Conservation (phyloP, 345 rosid genomes). For the Salix caprea region DNA sequence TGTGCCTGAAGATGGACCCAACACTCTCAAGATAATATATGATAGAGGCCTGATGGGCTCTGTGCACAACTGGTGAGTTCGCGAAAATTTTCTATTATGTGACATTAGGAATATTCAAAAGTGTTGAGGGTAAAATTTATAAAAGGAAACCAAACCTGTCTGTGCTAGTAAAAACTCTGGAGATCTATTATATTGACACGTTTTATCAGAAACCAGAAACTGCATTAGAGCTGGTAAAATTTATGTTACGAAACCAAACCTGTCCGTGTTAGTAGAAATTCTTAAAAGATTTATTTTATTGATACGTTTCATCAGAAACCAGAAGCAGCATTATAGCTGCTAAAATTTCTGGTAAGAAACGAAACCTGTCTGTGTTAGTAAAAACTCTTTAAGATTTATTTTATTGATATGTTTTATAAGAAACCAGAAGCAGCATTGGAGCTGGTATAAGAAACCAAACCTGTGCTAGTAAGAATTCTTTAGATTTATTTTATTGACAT, state of each 20-base stretch:
- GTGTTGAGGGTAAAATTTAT: not conserved
- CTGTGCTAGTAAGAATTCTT: too few species aligned
- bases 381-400: not conserved
- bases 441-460: not conserved
- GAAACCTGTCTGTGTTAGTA: not conserved
- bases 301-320: not conserved
- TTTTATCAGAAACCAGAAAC: not conserved
- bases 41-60: conserved; percentile 94
- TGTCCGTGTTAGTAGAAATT: too few species aligned
- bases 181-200: not conserved
- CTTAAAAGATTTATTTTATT: not conserved
- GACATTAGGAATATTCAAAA: not conserved
- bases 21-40: conserved; percentile 75
- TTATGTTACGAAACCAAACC: too few species aligned
- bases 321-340: not conserved
- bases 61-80: conserved; percentile 69
- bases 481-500: not conserved
- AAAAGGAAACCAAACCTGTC: not conserved
- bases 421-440: not conserved
- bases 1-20: conserved; percentile 75
- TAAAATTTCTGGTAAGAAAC: not conserved
- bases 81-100: not conserved
- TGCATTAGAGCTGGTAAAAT: not conserved
- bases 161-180: not conserved
- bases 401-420: not conserved